phyloP scores from a whole-genome alignment of 352 stramenopile genomes.

The Phytophthora agathidicida region DNA sequence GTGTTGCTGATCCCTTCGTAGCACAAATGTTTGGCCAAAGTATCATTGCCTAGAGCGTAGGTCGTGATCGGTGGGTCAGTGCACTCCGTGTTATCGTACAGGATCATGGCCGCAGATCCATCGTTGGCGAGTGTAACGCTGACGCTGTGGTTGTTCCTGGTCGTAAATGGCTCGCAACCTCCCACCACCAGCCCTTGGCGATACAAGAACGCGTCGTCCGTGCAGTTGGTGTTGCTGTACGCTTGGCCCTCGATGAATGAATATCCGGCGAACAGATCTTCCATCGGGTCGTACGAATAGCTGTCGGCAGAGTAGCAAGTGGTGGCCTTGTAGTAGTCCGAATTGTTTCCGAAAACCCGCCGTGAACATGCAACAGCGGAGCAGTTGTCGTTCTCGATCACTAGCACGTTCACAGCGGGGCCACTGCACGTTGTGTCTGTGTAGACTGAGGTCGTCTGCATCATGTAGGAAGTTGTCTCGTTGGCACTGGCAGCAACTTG shows the following conservation, averaged over 20 bases:
- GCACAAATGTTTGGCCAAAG: conserved; percentile 21
- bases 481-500: not conserved
- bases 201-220: conserved; percentile 18
- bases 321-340: conserved; percentile 12
- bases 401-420: conserved; percentile 16
- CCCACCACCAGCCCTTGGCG: conserved; percentile 18
- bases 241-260: conserved; percentile 24
- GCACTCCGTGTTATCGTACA: conserved; percentile 26
- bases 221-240: conserved; percentile 24
- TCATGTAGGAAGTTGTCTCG: conserved; percentile 23
- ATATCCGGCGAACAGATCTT: conserved; percentile 17
- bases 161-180: conserved; percentile 22
- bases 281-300: conserved; percentile 25
- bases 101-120: conserved; percentile 14
- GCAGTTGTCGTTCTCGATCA: conserved; percentile 20
- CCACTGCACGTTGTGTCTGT: conserved; percentile 13
- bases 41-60: conserved; percentile 17
- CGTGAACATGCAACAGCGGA: conserved; percentile 12
- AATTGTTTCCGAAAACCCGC: conserved; percentile 15
- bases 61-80: conserved; percentile 12
- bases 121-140: conserved; percentile 16
- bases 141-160: conserved; percentile 21
- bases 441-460: conserved; percentile 29
- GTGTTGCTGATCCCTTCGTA: conserved; percentile 30
- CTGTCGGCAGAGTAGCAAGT: conserved; percentile 25